Conservation (phyloP, 106 monocot species). For the Alisma plantagoaquatica region DNA sequence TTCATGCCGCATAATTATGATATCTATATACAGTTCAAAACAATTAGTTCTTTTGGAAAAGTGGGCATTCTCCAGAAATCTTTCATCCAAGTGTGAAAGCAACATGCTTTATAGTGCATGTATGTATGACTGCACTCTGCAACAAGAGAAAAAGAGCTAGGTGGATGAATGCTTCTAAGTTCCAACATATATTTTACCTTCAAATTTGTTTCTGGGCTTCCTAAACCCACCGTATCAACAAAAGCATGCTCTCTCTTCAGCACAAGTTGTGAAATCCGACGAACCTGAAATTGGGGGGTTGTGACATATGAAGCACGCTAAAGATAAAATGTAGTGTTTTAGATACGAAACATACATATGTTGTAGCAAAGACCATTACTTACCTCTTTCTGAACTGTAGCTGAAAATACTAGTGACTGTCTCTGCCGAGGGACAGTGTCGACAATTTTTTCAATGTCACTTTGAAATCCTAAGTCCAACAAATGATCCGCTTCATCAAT, state of each 20-base stretch:
- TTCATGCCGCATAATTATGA: too few species aligned
- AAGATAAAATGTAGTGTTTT: slow-evolving; percentile 8
- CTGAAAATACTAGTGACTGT: slow-evolving; percentile 83
- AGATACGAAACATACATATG: neutral
- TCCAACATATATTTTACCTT: too few species aligned
- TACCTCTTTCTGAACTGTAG: slow-evolving; percentile 89
- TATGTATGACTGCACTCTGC: too few species aligned
- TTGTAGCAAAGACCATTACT: neutral
- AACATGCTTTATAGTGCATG: too few species aligned
- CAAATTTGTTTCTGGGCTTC: slow-evolving; percentile 53
- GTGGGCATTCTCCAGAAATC: too few species aligned
- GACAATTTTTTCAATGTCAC: slow-evolving; percentile 91
- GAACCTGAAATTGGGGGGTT: slow-evolving; percentile 37
- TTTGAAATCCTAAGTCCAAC: slow-evolving; percentile 87
- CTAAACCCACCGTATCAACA: slow-evolving; percentile 78
- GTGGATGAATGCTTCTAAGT: too few species aligned
- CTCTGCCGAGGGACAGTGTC: slow-evolving; percentile 87
- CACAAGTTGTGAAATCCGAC: slow-evolving; percentile 84
- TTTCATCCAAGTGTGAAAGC: too few species aligned
- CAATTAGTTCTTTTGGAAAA: too few species aligned
- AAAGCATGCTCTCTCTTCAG: slow-evolving; percentile 75
- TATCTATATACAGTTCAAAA: too few species aligned
- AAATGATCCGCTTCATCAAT: slow-evolving; percentile 97
- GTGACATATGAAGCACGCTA: too few species aligned
- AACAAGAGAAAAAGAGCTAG: too few species aligned